phyloP scores from a whole-genome alignment of 345 rosid species.

The Hibiscus tridactylites region DNA sequence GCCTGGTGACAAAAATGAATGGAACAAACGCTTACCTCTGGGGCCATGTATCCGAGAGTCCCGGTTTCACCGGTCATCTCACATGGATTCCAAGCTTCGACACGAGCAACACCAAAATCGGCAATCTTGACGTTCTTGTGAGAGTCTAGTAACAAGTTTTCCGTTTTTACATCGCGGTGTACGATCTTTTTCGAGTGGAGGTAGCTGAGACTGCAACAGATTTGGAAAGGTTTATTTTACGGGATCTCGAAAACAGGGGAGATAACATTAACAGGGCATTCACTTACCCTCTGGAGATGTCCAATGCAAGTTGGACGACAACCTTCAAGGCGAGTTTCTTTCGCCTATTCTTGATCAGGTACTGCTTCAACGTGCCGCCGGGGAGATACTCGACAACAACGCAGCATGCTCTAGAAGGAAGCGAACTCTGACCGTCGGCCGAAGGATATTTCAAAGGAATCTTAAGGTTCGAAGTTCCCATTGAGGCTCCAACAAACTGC shows the following conservation, averaged over 20 bases:
- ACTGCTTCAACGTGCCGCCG: conserved; percentile 83
- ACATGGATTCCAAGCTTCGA: conserved; percentile 86
- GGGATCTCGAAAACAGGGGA: not conserved
- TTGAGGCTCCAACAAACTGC: conserved; percentile 90
- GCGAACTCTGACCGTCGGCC: conserved; percentile 22
- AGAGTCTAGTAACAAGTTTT: conserved; percentile 75
- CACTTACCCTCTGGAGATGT: conserved; percentile 79
- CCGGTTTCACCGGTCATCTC: conserved; percentile 99
- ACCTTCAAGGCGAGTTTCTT: conserved; percentile 70
- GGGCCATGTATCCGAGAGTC: conserved; percentile 96
- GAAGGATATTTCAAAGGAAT: conserved; percentile 40
- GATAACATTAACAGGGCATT: not conserved
- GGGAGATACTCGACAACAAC: conserved; percentile 79
- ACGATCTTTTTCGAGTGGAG: conserved; percentile 83
- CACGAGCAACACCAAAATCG: conserved; percentile 97
- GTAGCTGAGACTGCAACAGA: conserved; percentile 64
- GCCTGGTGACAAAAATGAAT: not conserved
- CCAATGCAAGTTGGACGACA: conserved; percentile 81
- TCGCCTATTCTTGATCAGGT: conserved; percentile 54
- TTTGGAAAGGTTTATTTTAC: not conserved
- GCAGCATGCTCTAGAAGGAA: conserved; percentile 79
- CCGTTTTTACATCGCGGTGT: conserved; percentile 94
- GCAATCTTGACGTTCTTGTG: conserved; percentile 69
- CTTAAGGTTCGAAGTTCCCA: conserved; percentile 86
- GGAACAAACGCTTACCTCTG: conserved; percentile 49